phyloP scores from a whole-genome alignment of 192 early-diverging fungal genomes.

The Diversispora eburnea region DNA sequence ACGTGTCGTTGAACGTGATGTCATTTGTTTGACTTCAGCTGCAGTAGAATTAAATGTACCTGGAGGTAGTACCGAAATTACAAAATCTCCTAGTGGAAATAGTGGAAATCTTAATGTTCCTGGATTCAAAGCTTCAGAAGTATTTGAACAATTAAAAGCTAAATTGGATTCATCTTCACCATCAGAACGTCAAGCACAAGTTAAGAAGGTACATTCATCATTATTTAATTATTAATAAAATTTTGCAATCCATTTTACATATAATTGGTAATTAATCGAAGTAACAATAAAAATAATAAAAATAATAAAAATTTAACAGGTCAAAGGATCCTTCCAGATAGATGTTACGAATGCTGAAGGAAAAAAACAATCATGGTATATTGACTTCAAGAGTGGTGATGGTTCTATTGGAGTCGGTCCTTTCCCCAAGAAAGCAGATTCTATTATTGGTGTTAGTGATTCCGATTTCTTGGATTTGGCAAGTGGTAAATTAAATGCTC shows the following conservation, averaged over 20 bases:
- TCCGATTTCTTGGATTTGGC: constrained; percentile 78
- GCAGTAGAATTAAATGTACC: constrained; percentile 76
- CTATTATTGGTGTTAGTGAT: constrained; percentile 68
- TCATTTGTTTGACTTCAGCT: constrained; percentile 85
- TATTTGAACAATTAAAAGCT: constrained; percentile 66
- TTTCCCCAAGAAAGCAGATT: constrained; percentile 61
- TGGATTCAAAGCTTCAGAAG: constrained; percentile 68
- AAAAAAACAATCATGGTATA: constrained; percentile 66
- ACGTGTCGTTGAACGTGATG: constrained; percentile 89
- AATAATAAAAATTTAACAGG: neutral
- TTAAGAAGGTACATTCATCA: constrained; percentile 72
- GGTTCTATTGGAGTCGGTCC: constrained; percentile 60
- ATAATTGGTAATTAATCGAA: neutral
- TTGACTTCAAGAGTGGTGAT: constrained; percentile 79
- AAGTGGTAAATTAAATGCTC: constrained; percentile 75
- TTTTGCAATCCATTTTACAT: neutral
- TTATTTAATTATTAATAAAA: constrained; percentile 48
- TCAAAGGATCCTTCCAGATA: constrained; percentile 18
- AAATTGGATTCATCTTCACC: constrained; percentile 52
- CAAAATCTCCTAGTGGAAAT: constrained; percentile 33
- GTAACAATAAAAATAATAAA: neutral
- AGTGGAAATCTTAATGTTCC: constrained; percentile 48
- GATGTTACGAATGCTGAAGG: constrained; percentile 60
- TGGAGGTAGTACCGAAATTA: constrained; percentile 34
- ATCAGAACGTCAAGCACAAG: constrained; percentile 56